Evolutionary conservation across 2,329 filamentous ascomycete genomes (phyloP), one percentile per base, ranked within the genome.

Genomic region (Colletotrichum sublineola): DNA sequence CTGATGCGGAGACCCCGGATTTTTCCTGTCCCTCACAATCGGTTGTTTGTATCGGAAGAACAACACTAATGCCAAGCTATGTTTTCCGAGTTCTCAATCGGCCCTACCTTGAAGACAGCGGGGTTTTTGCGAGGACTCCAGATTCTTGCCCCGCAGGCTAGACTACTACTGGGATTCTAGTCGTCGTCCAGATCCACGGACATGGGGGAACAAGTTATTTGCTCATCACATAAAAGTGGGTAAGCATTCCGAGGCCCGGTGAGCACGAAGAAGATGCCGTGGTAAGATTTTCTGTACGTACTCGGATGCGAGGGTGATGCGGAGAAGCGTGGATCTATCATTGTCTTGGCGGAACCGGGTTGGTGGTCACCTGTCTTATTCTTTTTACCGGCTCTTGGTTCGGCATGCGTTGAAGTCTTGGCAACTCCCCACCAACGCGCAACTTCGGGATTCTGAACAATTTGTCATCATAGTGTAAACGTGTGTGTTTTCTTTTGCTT

Each of bases 301-400:
- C 18, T 18, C 24, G 20, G 48, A 55, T 18, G 18, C 24, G 50
- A 36, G 38, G 29, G 33, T 46, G 62, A 64, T 64, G 62, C 62
- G 52, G 69, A 65, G 69, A 60, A 55, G 60, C 58, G 38, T 60
- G 53, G 52, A 62, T 62, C 20, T 5, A 24, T 46, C 6, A 36
- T 31, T 14, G 36, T 29, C 33, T 50, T 63, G n/a, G 20, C 42
- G 53, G 29, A 53, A 68, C 65, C 58, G 14, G 69, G 69, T 72
- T 33, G 58, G n/a, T 69, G 69, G 65, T 69, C 69, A 72, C 53
- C 69, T 69, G 69, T 64, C 52, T 60, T 20, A 33, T 53, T 33
- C 20, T 58, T 31, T 36, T 55, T 12, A 11, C 58, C 60, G 65
- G 65, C 58, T 63, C 58, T 44, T 40, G 53, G 65, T 68, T 72